Percentiles rank a stretch among this genome's conserved stretches.
phyloP scores from a whole-genome alignment of 2,329 filamentous ascomycete species.

The Zelopaecilomyces penicillatus region DNA sequence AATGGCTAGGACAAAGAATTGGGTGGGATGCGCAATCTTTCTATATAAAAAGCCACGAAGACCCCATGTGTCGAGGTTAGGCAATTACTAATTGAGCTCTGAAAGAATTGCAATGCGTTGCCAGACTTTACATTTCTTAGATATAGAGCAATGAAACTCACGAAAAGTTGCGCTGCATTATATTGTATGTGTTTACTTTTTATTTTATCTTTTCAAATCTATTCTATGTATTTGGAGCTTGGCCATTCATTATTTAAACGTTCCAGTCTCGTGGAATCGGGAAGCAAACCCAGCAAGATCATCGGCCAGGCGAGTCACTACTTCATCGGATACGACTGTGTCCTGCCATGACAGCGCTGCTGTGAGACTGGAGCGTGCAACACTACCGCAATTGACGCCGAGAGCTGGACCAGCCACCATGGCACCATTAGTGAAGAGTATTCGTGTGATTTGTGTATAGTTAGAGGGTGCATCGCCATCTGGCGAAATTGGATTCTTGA shows the following conservation, averaged over 20 bases:
- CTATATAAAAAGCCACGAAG: no score
- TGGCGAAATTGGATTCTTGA: slow-evolving; percentile 16
- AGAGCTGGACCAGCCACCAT: slow-evolving; percentile 35
- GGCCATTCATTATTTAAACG: slow-evolving; percentile 5
- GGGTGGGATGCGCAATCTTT: no score
- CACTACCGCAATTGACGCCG: slow-evolving; percentile 38
- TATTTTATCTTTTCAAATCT: background rate
- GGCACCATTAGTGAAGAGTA: slow-evolving; percentile 42
- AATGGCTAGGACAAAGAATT: background rate
- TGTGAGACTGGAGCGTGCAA: slow-evolving; percentile 30
- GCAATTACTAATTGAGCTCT: no score
- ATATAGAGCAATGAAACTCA: no score
- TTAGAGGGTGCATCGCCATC: background rate
- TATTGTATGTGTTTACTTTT: no score
- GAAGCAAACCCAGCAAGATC: slow-evolving; percentile 24
- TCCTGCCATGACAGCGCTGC: slow-evolving; percentile 42
- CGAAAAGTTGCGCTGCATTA: no score
- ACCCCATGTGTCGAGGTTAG: no score
- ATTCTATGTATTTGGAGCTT: background rate
- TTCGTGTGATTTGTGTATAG: slow-evolving; percentile 25
- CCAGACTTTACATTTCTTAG: no score
- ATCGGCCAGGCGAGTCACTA: slow-evolving; percentile 28
- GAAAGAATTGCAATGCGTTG: no score
- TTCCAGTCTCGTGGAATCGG: slow-evolving; percentile 17
- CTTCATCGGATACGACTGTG: slow-evolving; percentile 27